Base-by-base conservation (phyloP, 2,329 filamentous ascomycete species). In the Diaporthe vaccinii region DNA sequence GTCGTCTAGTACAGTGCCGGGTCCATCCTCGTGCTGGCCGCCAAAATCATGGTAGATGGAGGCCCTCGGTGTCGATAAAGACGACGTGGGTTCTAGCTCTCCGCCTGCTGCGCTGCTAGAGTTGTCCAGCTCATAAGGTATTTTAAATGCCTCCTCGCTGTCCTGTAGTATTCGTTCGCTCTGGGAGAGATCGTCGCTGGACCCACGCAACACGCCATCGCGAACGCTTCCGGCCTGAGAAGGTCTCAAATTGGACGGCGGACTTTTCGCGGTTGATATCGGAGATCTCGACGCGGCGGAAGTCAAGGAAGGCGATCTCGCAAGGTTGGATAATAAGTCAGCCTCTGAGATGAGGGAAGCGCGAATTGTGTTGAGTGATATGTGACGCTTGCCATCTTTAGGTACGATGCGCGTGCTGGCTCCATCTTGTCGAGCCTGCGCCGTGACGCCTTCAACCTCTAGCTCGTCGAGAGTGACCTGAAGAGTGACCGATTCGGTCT, bases 301-400 rank as follows among this genome's bases (percentile, higher is more conserved):
- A 8, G 88, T 88, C 78, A 90, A 84, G 2, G 90, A 89, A 2
- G 91, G 89, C 5, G 90, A 90, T 57, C 87, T 87, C 15, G 89
- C 88, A 53, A 93, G 82, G 14, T 87, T 87, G 5, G 91, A 90
- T 75, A 94, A 93, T 53, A 91, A 88, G 62, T 91, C 91, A 25
- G 91, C 90, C 78, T 94, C 92, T 4, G 92, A 93, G 55, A 94
- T 91, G 39, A 94, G 82, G 77, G 89, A 90, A 20, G 91, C 92
- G 31, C 90, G 89, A 44, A 95, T 89, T 69, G 89, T 89, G 22
- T 89, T 88, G n/a, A 94, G 84, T 22, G 87, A 89, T 67, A 94
- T 85, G 75, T 91, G 90, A 34, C 92, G 88, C 81, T 93, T 94
- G 31, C 92, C 92, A 75, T 92, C 86, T 81, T 90, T 93, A 34